Base-by-base conservation (phyloP, 1,284 basidiomycete genomes). In the Sphaerobolus stellatus region DNA sequence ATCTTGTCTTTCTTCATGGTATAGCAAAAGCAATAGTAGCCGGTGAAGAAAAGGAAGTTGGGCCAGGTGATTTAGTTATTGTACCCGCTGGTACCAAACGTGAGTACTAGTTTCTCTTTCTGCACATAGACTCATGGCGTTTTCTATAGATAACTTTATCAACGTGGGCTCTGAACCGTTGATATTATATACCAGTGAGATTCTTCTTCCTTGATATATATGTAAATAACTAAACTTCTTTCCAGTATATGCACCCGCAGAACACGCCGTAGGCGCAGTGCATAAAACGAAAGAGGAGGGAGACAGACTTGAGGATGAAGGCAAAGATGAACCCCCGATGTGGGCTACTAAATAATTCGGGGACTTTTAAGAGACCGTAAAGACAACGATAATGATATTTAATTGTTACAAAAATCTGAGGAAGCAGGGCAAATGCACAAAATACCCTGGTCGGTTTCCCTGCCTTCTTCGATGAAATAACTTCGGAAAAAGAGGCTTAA, bases 261-360 rank as follows among this genome's bases (percentile, higher is more conserved):
- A 50, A 36, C 49, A 40, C 24, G 13, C 33, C 6, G 34, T 43
- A 4, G 16, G 30, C 8, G 27, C 36, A 36, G 49, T 50, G n/a
- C 49, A 50, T n/a, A 38, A 41, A 11, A 50, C 36, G 16, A 41
- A 50, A 24, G 49, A 50, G n/a, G 49, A 50, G 27, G 48, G 30
- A 5, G 49, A 50, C 24, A 29, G n/a, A n/a, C n/a, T n/a, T n/a
- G 25, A 28, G 20, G 36, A 22, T 5, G 40, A 43, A 27, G 36
- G 31, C 1, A 50, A 50, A 22, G 49, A 50, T n/a, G 36, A 36
- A 24, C 36, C 49, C n/a, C 49, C 49, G 24, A 14, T 30, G 11
- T 50, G 31, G 49, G 49, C 49, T n/a, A n/a, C n/a, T n/a, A n/a
- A n/a, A n/a, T n/a, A n/a, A n/a, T n/a, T n/a, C n/a, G n/a, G n/a